Conservation (phyloP, 768 basidiomycete genomes). For the Strobilomyces dryophilus region DNA sequence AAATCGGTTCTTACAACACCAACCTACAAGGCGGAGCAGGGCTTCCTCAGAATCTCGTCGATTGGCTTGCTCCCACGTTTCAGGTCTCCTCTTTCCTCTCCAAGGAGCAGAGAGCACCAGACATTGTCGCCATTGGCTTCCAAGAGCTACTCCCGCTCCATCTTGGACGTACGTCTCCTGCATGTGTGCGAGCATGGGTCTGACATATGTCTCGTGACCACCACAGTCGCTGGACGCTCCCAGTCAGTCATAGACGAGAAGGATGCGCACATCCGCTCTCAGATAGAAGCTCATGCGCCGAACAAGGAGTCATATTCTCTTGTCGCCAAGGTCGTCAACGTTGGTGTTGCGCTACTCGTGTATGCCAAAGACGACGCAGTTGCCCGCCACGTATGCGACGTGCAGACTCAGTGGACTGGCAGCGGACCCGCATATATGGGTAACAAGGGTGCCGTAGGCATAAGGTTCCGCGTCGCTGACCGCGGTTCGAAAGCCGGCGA, state of each 20-base stretch:
- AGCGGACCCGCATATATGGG: conserved; percentile 76
- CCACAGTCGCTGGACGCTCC: conserved; percentile 74
- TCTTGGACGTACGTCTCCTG: conserved; percentile 64
- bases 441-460: conserved; percentile 92
- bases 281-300: conserved; percentile 68
- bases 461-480: conserved; percentile 71
- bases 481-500: conserved; percentile 60
- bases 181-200: not conserved
- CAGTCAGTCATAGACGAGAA: conserved; percentile 63
- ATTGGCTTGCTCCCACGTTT: conserved; percentile 86
- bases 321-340: conserved; percentile 76
- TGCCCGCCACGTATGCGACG: conserved; percentile 55
- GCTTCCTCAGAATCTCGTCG: conserved; percentile 80
- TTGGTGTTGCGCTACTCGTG: conserved; percentile 83
- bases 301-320: conserved; percentile 74
- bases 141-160: conserved; percentile 92
- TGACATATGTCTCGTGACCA: conserved; percentile 7
- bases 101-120: conserved; percentile 62
- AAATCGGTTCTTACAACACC: conserved; percentile 88
- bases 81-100: conserved; percentile 72
- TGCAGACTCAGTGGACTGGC: conserved; percentile 75
- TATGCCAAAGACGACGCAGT: conserved; percentile 74
- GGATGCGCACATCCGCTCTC: conserved; percentile 66
- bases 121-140: conserved; percentile 87
- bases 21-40: conserved; percentile 76